Evolutionary conservation across 306 rosid genomes (phyloP).

Genomic region (Trifolium pratense): DNA sequence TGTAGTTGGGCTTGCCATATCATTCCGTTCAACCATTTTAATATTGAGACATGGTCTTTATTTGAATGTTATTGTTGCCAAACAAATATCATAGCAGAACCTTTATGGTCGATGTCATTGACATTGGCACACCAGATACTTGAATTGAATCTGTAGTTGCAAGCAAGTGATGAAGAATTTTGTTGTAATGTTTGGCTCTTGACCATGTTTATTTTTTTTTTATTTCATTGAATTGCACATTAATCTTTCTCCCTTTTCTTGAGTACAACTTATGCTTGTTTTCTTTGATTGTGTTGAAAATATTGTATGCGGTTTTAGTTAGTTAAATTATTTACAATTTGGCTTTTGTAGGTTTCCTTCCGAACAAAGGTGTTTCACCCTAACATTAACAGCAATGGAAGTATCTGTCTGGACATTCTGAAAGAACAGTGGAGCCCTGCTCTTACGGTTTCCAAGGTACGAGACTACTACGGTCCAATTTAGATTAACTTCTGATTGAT

Average conservation of each 20-base stretch:
- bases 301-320: neutral
- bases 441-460: slow-evolving; percentile 34
- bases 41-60: neutral
- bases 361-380: slow-evolving; percentile 26
- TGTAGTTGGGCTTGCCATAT: neutral
- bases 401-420: slow-evolving; percentile 27
- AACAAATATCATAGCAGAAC: neutral
- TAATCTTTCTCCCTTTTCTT: neutral
- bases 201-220: neutral
- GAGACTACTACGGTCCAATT: neutral
- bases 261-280: neutral
- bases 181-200: neutral
- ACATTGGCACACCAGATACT: neutral
- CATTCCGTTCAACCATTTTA: neutral
- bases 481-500: neutral
- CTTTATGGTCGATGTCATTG: neutral
- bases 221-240: neutral
- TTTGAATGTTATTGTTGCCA: neutral
- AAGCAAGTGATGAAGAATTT: neutral
- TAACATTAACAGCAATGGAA: slow-evolving; percentile 24
- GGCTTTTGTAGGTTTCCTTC: slow-evolving; percentile 7
- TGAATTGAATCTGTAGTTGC: neutral
- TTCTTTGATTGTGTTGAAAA: slow-evolving; percentile 5
- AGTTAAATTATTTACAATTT: neutral
- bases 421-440: slow-evolving; percentile 34